These are phyloP conservation scores for Neophaeococcomyces aloes DNA, from an alignment of 2,329 filamentous ascomycete genomes.

Conservation along the genomic window DNA sequence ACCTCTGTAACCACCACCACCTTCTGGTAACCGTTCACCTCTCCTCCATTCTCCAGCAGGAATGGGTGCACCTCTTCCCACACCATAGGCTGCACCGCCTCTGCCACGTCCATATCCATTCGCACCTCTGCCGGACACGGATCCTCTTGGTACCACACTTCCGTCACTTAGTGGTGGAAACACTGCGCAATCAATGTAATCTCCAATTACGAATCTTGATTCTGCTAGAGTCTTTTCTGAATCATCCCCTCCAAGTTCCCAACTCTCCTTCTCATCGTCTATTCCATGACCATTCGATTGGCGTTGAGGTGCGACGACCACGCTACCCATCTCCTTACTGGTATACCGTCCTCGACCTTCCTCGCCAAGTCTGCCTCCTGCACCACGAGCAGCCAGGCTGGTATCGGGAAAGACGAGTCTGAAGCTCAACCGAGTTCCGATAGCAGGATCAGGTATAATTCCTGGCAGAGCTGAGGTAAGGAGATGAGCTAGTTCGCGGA, in stretches of 20 bases:
- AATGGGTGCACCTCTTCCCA: slow-evolving; percentile 28
- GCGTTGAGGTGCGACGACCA: slow-evolving; percentile 53
- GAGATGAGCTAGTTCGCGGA: slow-evolving; percentile 69
- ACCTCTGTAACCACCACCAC: slow-evolving; percentile 27
- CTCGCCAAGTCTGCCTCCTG: slow-evolving; percentile 20
- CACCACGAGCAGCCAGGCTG: slow-evolving; percentile 32
- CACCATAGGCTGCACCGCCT: slow-evolving; percentile 28
- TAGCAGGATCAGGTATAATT: slow-evolving; percentile 60
- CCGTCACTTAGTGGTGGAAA: slow-evolving; percentile 66
- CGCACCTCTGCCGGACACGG: slow-evolving; percentile 18
- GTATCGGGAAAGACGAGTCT: slow-evolving; percentile 77
- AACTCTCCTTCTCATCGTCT: slow-evolving; percentile 25
- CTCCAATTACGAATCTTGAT: slow-evolving; percentile 73
- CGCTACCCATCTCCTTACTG: slow-evolving; percentile 70
- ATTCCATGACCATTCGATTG: slow-evolving; percentile 26
- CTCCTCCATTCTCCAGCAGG: slow-evolving; percentile 40
- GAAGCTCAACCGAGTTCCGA: slow-evolving; percentile 79
- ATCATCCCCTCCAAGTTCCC: slow-evolving; percentile 45
- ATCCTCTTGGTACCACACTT: slow-evolving; percentile 42
- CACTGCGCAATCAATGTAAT: slow-evolving; percentile 76
- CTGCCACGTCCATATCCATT: slow-evolving; percentile 35
- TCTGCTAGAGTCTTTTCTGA: slow-evolving; percentile 65
- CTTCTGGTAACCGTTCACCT: slow-evolving; percentile 36
- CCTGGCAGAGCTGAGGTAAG: slow-evolving; percentile 58
- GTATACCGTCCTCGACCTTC: slow-evolving; percentile 52